A percentile compares a stretch with the other conserved stretches of the same genome.
phyloP scores from a whole-genome alignment of 2,329 filamentous ascomycete species.

The Botryosphaeria dothidea region DNA sequence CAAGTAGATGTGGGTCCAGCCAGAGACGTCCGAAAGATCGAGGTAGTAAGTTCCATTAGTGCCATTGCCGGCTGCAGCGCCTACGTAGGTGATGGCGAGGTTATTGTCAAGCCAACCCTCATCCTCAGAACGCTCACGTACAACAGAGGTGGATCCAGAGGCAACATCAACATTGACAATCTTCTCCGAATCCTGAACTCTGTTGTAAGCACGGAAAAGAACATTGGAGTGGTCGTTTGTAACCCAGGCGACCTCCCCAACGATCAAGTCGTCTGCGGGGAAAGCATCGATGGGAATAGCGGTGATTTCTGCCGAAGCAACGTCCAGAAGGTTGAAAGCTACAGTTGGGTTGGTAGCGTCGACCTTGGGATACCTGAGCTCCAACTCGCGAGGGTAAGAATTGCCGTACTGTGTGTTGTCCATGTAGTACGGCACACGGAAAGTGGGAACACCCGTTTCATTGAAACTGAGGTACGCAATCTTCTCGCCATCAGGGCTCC shows the following conservation, averaged over 20 bases:
- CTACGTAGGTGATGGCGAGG: constrained; percentile 58
- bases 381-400: constrained; percentile 62
- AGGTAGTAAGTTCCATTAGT: constrained; percentile 57
- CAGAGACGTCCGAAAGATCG: constrained; percentile 66
- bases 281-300: constrained; percentile 59
- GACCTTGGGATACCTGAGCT: constrained; percentile 62
- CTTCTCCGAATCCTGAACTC: constrained; percentile 66
- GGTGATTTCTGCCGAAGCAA: constrained; percentile 49
- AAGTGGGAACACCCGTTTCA: constrained; percentile 66
- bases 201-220: constrained; percentile 67
- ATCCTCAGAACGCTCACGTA: constrained; percentile 59
- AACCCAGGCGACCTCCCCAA: constrained; percentile 69
- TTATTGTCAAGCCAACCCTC: constrained; percentile 66
- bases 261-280: constrained; percentile 60
- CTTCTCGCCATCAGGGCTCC: constrained; percentile 57
- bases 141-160: constrained; percentile 46
- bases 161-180: constrained; percentile 60
- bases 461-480: constrained; percentile 60
- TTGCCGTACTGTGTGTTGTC: constrained; percentile 53
- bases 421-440: constrained; percentile 63
- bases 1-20: constrained; percentile 67
- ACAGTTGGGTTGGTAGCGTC: constrained; percentile 68
- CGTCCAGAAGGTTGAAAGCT: constrained; percentile 58
- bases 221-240: constrained; percentile 62
- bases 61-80: constrained; percentile 41